Conservation (phyloP, 352 stramenopile genomes). For the Phytophthora syringae region DNA sequence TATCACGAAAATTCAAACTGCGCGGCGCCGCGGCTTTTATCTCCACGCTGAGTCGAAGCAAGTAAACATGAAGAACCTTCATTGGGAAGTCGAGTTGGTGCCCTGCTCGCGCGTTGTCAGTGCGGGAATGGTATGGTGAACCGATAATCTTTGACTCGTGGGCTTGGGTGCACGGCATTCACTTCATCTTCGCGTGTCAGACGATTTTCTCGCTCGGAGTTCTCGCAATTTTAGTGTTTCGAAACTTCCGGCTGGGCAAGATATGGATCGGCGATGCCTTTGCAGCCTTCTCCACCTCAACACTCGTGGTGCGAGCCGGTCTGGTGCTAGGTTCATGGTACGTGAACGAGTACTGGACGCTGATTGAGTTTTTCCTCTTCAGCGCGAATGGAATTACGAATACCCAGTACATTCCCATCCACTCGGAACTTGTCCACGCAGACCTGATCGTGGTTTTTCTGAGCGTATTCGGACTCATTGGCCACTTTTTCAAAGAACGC, state of each 20-base stretch:
- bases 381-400: constrained; percentile 21
- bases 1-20: constrained; percentile 32
- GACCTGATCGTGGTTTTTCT: constrained; percentile 50
- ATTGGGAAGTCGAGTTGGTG: constrained; percentile 33
- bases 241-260: constrained; percentile 39
- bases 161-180: constrained; percentile 50
- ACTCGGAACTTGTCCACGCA: constrained; percentile 32
- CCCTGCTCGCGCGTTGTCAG: constrained; percentile 23
- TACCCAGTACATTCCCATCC: constrained; percentile 19
- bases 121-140: constrained; percentile 37
- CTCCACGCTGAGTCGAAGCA: constrained; percentile 40
- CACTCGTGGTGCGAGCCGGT: constrained; percentile 35
- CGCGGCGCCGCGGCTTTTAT: constrained; percentile 46
- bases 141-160: constrained; percentile 50
- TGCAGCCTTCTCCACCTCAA: constrained; percentile 37
- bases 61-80: constrained; percentile 39
- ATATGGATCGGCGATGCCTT: constrained; percentile 56
- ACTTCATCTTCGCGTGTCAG: constrained; percentile 39
- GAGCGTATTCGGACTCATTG: constrained; percentile 32
- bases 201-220: constrained; percentile 35
- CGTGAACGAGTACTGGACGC: constrained; percentile 43
- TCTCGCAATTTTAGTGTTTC: constrained; percentile 40
- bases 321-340: constrained; percentile 37
- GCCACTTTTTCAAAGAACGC: constrained; percentile 26
- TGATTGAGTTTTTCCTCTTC: constrained; percentile 34